Base-by-base conservation (phyloP, 2,329 filamentous ascomycete species). In the Penicillium fuscoglaucum region DNA sequence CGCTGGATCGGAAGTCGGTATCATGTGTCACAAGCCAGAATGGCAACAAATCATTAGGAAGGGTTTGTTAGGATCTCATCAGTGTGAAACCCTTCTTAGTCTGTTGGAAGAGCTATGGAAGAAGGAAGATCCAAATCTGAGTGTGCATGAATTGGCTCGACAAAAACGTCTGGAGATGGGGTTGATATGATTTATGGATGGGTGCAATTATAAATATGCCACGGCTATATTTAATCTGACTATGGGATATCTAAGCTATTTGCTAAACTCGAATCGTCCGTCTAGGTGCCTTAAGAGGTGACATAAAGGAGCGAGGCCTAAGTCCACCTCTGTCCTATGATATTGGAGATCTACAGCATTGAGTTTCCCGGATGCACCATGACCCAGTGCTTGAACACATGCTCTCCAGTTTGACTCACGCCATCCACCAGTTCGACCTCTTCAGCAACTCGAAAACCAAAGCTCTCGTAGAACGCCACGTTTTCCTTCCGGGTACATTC, bases 21-120 rank as follows among this genome's bases (percentile, higher is more conserved):
- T 67, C 2, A 17, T 69, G 12, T 41, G 31, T 19, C 15, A 50
- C 6, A 58, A 70, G 19, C 59, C 65, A 0, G 51, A 62, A 4
- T 63, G 63, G 43, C 66, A 68, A 46, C 10, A 61, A 8, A 52
- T 49, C 3, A 65, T 72, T 24, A 57, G 62, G 4, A 46, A 41
- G 3, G 63, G 44, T 17, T 35, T 59, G 13, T 15, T 53, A 15
- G 52, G 35, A 1, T 58, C 60, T 3, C 45, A 43, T 28, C 62
- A 61, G 13, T 58, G 60, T 53, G 56, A 55, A 7, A 61, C 63
- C 17, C 33, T 64, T 17, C 40, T 64, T 24, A 54, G 60, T 8
- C 40, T 72, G 5, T 44, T 71, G 33, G 66, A 70, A 21, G 69
- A 70, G 17, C 55, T 67, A 43, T 72, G 70, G 70, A 24, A 48